Evolutionary conservation across 1,284 basidiomycete genomes (phyloP).

Genomic region (Pascua guehoae): DNA sequence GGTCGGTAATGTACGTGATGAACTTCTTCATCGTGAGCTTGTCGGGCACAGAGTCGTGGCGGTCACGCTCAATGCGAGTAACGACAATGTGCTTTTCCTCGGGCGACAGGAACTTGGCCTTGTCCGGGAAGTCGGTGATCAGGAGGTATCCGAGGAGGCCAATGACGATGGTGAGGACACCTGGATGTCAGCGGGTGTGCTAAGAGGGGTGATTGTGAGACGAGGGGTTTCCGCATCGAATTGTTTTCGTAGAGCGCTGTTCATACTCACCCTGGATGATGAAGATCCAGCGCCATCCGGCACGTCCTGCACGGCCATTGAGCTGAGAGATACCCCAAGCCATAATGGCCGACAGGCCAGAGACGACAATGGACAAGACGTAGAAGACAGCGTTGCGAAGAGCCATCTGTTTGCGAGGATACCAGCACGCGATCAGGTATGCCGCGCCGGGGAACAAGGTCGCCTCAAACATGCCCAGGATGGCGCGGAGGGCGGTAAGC

Average conservation of each 20-base stretch:
- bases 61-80: slow-evolving; percentile 50
- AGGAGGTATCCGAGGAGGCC: slow-evolving; percentile 34
- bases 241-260: too few species aligned
- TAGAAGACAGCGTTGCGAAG: slow-evolving; percentile 23
- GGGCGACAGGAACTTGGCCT: slow-evolving; percentile 49
- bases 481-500: slow-evolving; percentile 47
- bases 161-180: slow-evolving; percentile 18
- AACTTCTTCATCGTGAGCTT: slow-evolving; percentile 41
- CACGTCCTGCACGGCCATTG: neutral
- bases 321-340: slow-evolving; percentile 10
- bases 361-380: slow-evolving; percentile 14
- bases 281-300: slow-evolving; percentile 16
- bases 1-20: slow-evolving; percentile 39
- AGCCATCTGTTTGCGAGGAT: slow-evolving; percentile 51
- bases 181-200: too few species aligned
- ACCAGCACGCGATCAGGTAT: slow-evolving; percentile 52
- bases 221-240: neutral
- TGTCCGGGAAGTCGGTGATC: slow-evolving; percentile 51
- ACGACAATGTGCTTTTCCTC: slow-evolving; percentile 47
- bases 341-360: slow-evolving; percentile 13
- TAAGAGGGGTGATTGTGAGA: too few species aligned
- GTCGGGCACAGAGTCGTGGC: slow-evolving; percentile 50
- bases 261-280: slow-evolving; percentile 13
- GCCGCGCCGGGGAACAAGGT: slow-evolving; percentile 46
- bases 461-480: slow-evolving; percentile 47